Percentiles rank a stretch among this genome's conserved stretches.
phyloP scores from a whole-genome alignment of 202 grass and related monocot genomes.

The Panicum virgatum region DNA sequence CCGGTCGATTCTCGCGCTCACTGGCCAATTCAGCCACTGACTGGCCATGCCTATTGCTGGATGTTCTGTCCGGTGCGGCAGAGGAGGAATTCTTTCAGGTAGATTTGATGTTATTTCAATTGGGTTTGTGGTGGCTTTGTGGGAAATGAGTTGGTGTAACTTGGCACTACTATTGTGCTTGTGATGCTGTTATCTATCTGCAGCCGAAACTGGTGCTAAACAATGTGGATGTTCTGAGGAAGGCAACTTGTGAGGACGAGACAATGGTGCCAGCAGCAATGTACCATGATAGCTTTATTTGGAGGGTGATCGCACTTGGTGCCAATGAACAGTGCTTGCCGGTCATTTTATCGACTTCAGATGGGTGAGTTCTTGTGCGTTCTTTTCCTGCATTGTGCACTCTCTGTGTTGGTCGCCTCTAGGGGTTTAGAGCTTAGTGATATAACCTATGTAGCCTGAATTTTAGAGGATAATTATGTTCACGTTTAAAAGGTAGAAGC shows the following conservation, averaged over 20 bases:
- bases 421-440: not conserved
- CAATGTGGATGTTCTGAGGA: constrained; percentile 84
- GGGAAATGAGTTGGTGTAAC: not conserved
- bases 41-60: constrained; percentile 87
- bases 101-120: not conserved
- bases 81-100: constrained; percentile 90
- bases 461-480: not conserved
- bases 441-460: not conserved
- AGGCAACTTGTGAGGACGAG: constrained; percentile 58
- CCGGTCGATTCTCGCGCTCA: constrained; percentile 58
- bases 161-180: not conserved
- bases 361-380: constrained; percentile 54
- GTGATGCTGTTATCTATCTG: not conserved
- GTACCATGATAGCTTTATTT: constrained; percentile 94
- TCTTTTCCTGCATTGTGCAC: not conserved
- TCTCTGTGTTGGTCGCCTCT: not conserved
- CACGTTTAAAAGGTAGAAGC: not conserved
- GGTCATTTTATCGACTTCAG: constrained; percentile 80
- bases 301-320: constrained; percentile 84
- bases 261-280: constrained; percentile 63
- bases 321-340: constrained; percentile 83
- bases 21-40: constrained; percentile 75
- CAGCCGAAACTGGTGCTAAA: constrained; percentile 94
- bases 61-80: constrained; percentile 68
- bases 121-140: constrained; percentile 5